Percentiles rank a stretch among this genome's conserved stretches.
These are phyloP conservation scores for Populus hybrid DNA, from an alignment of 441 rosid genomes.

Conservation along the genomic window DNA sequence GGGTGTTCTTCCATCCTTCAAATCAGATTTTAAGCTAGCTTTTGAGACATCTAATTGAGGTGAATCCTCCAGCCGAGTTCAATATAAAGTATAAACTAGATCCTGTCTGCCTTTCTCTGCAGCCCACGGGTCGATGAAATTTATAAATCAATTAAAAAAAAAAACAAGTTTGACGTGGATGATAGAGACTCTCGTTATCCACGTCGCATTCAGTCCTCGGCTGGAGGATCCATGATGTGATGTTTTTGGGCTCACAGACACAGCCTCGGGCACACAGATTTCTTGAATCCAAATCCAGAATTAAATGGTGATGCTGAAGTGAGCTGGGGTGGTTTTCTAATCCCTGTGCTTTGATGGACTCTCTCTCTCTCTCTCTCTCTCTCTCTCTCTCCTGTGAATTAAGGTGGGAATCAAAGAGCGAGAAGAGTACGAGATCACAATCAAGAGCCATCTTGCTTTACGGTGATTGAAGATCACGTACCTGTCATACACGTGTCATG, in stretches of 20 bases:
- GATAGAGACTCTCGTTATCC: background rate
- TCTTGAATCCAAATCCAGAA: background rate
- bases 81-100: background rate
- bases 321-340: background rate
- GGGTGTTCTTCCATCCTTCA: background rate
- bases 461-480: background rate
- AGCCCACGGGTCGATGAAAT: background rate
- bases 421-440: background rate
- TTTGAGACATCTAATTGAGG: background rate
- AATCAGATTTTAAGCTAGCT: no score
- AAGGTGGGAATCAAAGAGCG: background rate
- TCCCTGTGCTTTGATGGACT: background rate
- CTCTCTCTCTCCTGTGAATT: background rate
- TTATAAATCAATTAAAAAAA: background rate
- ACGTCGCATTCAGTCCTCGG: constrained; percentile 16
- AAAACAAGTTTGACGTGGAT: constrained; percentile 12
- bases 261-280: background rate
- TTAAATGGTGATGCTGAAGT: background rate
- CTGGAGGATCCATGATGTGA: background rate
- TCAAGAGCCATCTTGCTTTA: background rate
- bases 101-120: background rate
- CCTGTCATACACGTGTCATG: constrained; percentile 21
- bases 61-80: background rate
- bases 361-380: no score
- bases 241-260: background rate